These are phyloP conservation scores for Macrocybe gigantea DNA, from an alignment of 768 basidiomycete genomes.

Conservation along the genomic window DNA sequence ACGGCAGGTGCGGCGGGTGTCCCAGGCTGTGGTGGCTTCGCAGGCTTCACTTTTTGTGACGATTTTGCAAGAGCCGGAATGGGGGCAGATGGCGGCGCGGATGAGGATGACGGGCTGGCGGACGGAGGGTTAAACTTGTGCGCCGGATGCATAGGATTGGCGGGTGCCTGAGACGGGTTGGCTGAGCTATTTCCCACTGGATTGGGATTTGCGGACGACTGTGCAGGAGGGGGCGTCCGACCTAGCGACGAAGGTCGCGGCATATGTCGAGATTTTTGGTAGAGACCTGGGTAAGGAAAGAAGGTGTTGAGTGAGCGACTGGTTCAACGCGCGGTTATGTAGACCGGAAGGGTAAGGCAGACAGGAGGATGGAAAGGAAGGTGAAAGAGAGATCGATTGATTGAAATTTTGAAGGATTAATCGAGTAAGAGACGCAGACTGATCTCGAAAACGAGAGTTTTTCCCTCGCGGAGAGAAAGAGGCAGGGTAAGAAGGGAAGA, in stretches of 20 bases:
- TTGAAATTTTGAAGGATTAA: too few species aligned
- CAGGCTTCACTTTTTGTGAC: too few species aligned
- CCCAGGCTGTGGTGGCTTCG: neutral
- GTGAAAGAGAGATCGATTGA: too few species aligned
- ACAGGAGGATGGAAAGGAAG: neutral
- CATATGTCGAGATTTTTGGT: conserved; percentile 78
- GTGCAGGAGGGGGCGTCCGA: conserved; percentile 28
- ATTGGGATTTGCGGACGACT: conserved; percentile 19
- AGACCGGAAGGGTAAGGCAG: neutral
- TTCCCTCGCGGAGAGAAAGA: neutral
- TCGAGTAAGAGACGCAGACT: too few species aligned
- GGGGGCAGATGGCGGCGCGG: neutral
- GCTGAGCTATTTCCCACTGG: conserved; percentile 13
- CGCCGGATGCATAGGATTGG: conserved; percentile 1
- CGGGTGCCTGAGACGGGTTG: conserved; percentile 6
- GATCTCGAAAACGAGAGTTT: too few species aligned
- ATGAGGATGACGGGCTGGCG: neutral
- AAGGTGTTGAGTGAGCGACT: conserved; percentile 4
- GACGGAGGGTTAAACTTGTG: neutral
- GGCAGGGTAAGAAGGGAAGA: conserved; percentile 10
- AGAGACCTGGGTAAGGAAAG: conserved; percentile 53
- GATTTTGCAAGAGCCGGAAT: too few species aligned
- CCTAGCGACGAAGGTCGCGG: conserved; percentile 63
- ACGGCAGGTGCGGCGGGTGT: neutral
- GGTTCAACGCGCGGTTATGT: neutral